phyloP scores from a whole-genome alignment of 257 asterid species.

The Solanum chiquidenum region DNA sequence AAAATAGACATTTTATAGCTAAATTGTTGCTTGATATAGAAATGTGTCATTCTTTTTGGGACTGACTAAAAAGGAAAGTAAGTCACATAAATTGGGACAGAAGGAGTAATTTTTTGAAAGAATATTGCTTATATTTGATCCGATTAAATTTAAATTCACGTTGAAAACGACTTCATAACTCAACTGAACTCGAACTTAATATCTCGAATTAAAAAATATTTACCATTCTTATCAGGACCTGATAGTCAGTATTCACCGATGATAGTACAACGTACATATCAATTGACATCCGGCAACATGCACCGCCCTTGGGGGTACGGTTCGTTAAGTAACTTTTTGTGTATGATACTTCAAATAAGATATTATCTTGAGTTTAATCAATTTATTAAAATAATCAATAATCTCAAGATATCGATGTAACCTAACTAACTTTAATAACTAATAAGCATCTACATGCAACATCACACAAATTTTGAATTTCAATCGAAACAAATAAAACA shows the following conservation, averaged over 20 bases:
- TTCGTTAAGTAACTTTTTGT: not conserved
- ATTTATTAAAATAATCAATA: not conserved
- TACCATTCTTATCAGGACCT: rapidly evolving
- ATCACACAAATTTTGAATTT: not conserved
- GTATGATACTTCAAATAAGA: not conserved
- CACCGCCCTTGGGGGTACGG: not conserved
- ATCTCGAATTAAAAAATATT: not conserved
- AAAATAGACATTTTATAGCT: too few relatives aligned
- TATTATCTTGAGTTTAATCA: not conserved
- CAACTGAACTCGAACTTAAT: rapidly evolving
- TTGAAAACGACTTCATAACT: rapidly evolving
- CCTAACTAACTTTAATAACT: not conserved
- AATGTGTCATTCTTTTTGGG: too few relatives aligned
- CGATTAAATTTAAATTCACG: rapidly evolving
- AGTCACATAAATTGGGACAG: too few relatives aligned
- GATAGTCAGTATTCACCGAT: not conserved
- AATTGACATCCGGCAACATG: not conserved
- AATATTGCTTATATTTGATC: not conserved
- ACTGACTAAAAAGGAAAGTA: too few relatives aligned
- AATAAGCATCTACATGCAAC: not conserved
- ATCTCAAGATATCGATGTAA: not conserved
- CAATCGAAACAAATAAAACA: not conserved
- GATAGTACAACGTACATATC: not conserved
- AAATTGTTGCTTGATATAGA: too few relatives aligned
- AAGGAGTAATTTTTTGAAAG: rapidly evolving